Evolutionary conservation across 2,329 filamentous ascomycete species (phyloP).

Genomic region (Stachybotrys chartarum): DNA sequence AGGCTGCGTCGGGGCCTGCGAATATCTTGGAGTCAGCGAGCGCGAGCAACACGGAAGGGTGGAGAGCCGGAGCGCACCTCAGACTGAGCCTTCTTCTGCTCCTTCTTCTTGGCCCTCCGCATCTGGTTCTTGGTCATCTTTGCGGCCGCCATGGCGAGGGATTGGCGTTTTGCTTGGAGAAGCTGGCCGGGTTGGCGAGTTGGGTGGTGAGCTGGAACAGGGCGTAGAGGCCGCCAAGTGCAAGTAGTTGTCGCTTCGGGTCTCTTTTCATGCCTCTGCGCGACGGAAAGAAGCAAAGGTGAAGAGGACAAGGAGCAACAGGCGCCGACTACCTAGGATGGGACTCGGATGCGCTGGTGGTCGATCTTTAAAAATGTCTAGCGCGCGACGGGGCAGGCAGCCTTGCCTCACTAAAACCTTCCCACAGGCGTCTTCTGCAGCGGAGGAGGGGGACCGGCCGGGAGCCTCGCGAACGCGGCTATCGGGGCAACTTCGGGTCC

Average conservation of each 20-base stretch:
- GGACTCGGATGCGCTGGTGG: background rate
- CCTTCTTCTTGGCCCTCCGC: slow-evolving; percentile 90
- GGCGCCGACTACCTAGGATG: too few relatives aligned
- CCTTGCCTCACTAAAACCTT: background rate
- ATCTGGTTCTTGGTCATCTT: slow-evolving; percentile 94
- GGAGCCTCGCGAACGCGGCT: background rate
- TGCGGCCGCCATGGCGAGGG: slow-evolving; percentile 48
- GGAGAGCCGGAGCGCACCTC: slow-evolving; percentile 30
- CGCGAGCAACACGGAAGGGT: slow-evolving; percentile 7
- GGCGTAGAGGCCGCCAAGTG: slow-evolving; percentile 25
- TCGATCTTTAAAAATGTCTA: background rate
- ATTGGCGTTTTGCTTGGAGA: slow-evolving; percentile 12
- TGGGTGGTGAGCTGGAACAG: slow-evolving; percentile 29
- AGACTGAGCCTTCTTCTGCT: slow-evolving; percentile 64
- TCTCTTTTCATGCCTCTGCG: slow-evolving; percentile 26
- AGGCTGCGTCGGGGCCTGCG: slow-evolving; percentile 10
- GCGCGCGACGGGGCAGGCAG: background rate
- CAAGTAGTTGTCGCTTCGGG: slow-evolving; percentile 28
- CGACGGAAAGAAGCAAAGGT: background rate
- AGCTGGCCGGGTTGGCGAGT: slow-evolving; percentile 20
- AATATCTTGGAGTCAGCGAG: background rate
- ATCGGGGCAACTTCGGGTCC: too few relatives aligned
- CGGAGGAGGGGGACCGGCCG: too few relatives aligned
- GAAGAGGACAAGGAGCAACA: background rate
- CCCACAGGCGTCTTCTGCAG: background rate